Evolutionary conservation across 225 moss, liverwort and hornwort species (phyloP).

Genomic region (Thuidium tamariscinum): DNA sequence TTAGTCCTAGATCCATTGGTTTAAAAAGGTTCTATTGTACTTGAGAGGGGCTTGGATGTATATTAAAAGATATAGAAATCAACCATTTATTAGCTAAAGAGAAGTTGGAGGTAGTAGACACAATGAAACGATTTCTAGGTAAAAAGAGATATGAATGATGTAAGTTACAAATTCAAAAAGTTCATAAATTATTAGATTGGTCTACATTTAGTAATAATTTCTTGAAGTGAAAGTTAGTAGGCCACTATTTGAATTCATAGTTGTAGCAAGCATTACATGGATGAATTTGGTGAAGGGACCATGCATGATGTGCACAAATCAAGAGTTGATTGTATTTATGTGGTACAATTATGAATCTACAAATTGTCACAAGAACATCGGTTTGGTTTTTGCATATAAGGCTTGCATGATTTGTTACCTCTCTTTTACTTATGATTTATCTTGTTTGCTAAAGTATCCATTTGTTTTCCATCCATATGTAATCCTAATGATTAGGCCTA

Average conservation of each 20-base stretch:
- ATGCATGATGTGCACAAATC: not conserved
- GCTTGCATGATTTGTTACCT: not conserved
- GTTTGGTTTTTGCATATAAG: not conserved
- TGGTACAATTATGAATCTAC: accelerated
- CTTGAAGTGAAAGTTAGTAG: not conserved
- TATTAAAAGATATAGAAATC: too few relatives aligned
- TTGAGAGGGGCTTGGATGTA: too few relatives aligned
- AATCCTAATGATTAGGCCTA: too few relatives aligned
- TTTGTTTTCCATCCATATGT: not conserved
- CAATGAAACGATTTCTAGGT: accelerated
- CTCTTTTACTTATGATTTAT: not conserved
- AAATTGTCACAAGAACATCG: not conserved
- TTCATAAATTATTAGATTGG: not conserved
- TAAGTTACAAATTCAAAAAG: not conserved
- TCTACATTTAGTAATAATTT: not conserved
- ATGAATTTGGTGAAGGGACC: too few relatives aligned
- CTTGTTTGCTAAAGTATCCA: accelerated
- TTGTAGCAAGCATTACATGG: not conserved
- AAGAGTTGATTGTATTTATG: accelerated
- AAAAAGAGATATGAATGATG: accelerated
- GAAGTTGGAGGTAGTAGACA: accelerated
- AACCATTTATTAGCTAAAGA: accelerated
- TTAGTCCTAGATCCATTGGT: too few relatives aligned
- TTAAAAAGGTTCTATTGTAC: too few relatives aligned
- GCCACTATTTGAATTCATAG: accelerated